These are phyloP conservation scores for Closterium sp. DNA, from an alignment of 139 green algal genomes.

Conservation along the genomic window DNA sequence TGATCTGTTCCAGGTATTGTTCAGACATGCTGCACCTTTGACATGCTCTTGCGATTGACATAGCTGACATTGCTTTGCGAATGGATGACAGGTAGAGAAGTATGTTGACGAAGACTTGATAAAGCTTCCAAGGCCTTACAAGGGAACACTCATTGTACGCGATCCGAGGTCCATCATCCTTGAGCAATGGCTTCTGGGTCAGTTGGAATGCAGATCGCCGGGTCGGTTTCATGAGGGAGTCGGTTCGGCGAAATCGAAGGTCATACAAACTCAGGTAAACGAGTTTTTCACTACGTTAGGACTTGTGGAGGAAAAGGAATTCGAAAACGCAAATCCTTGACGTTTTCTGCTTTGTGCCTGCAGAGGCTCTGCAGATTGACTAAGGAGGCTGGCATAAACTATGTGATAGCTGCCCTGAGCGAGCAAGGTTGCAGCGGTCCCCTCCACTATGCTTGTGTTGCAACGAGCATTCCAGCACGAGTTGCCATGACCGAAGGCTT, in stretches of 20 bases:
- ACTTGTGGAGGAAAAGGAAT: not conserved
- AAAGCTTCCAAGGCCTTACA: not conserved
- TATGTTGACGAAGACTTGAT: not conserved
- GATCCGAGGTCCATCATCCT: not conserved
- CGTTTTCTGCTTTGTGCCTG: not conserved
- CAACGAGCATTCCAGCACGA: not conserved
- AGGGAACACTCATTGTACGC: not conserved
- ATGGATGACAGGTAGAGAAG: not conserved
- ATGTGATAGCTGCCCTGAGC: not conserved
- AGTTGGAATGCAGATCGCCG: not conserved
- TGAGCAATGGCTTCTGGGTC: not conserved
- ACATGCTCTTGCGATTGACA: not conserved
- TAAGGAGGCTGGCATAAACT: not conserved
- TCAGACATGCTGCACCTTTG: not conserved
- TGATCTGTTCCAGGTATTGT: not conserved
- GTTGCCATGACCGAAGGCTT: not conserved
- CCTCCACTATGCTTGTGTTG: not conserved
- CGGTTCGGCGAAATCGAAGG: not conserved
- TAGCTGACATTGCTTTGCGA: not conserved
- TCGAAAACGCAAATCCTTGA: not conserved
- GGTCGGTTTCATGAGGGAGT: not conserved
- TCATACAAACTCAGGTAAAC: not conserved
- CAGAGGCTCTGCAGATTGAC: not conserved
- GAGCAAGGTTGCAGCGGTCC: not conserved
- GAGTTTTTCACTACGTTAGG: not conserved